phyloP scores from a whole-genome alignment of 148 eudicot species.

The Linanthus parryae region DNA sequence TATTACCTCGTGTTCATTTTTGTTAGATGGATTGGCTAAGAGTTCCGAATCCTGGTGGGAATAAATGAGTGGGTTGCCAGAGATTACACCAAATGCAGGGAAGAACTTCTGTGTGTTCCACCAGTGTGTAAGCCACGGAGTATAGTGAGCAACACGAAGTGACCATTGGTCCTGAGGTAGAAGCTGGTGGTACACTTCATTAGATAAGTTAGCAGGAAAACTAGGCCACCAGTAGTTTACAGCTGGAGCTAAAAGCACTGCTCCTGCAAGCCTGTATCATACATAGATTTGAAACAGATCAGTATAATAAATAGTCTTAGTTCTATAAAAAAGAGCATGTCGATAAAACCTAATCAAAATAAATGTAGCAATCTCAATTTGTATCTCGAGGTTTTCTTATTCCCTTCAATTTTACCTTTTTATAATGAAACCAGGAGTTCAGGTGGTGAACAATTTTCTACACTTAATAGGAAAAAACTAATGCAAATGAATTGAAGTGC shows the following conservation, averaged over 20 bases:
- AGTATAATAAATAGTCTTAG: too few relatives aligned
- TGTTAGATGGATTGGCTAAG: neutral
- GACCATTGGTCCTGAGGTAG: constrained; percentile 53
- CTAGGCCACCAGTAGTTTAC: constrained; percentile 56
- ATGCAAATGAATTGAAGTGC: too few relatives aligned
- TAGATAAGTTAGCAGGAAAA: constrained; percentile 45
- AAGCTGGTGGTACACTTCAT: constrained; percentile 30
- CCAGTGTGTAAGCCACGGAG: constrained; percentile 75
- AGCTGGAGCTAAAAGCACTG: constrained; percentile 49
- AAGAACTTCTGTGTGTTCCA: constrained; percentile 75
- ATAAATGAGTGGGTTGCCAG: constrained; percentile 22
- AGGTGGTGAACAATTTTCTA: too few relatives aligned
- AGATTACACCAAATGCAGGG: constrained; percentile 29
- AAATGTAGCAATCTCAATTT: too few relatives aligned
- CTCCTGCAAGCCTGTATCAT: constrained; percentile 60
- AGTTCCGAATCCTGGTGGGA: constrained; percentile 41
- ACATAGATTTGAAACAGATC: constrained; percentile 7
- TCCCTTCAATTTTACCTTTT: too few relatives aligned
- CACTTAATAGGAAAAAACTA: too few relatives aligned
- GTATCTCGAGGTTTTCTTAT: too few relatives aligned
- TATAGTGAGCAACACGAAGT: constrained; percentile 41
- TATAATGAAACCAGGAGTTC: too few relatives aligned
- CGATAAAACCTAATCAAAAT: too few relatives aligned
- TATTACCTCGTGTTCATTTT: constrained; percentile 15
- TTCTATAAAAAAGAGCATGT: too few relatives aligned